Conservation (phyloP, 805 yeast species). For the Myxozyma melibiosi region DNA sequence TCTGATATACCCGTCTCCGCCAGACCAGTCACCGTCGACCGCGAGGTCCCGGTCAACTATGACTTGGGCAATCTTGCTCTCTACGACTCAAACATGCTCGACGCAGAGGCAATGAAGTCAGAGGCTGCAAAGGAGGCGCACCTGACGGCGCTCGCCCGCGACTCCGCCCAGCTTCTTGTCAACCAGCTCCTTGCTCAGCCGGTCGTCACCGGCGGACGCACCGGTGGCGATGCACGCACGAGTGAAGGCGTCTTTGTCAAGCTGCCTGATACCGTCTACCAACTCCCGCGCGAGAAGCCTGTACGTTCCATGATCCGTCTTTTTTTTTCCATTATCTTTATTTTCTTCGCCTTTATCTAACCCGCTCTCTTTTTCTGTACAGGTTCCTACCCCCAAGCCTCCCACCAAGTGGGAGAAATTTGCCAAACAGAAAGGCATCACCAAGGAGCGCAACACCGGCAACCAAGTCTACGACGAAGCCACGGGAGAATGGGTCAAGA, state of each 20-base stretch:
- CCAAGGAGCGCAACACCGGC: conserved; percentile 80
- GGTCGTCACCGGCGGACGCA: conserved; percentile 79
- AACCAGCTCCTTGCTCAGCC: conserved; percentile 92
- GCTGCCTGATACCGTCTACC: conserved; percentile 81
- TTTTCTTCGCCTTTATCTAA: not conserved
- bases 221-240: conserved; percentile 60
- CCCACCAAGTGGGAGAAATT: conserved; percentile 96
- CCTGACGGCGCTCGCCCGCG: conserved; percentile 72
- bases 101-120: conserved; percentile 47
- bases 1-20: conserved; percentile 4
- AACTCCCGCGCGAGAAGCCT: conserved; percentile 92
- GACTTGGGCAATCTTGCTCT: conserved; percentile 91
- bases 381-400: conserved; percentile 84
- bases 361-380: no score
- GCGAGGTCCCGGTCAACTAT: conserved; percentile 83
- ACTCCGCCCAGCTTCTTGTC: conserved; percentile 86
- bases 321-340: not conserved
- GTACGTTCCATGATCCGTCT: conserved; percentile 14
- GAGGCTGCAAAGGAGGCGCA: conserved; percentile 64
- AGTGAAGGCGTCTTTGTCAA: conserved; percentile 71
- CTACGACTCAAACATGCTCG: conserved; percentile 87
- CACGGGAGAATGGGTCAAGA: conserved; percentile 92
- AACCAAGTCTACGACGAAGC: conserved; percentile 89
- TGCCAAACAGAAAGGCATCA: conserved; percentile 93
- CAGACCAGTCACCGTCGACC: conserved; percentile 82